A percentile compares a stretch with the other conserved stretches of the same genome.
These are phyloP conservation scores for Fusarium floridanum DNA, from an alignment of 2,329 filamentous ascomycete species.

Conservation along the genomic window DNA sequence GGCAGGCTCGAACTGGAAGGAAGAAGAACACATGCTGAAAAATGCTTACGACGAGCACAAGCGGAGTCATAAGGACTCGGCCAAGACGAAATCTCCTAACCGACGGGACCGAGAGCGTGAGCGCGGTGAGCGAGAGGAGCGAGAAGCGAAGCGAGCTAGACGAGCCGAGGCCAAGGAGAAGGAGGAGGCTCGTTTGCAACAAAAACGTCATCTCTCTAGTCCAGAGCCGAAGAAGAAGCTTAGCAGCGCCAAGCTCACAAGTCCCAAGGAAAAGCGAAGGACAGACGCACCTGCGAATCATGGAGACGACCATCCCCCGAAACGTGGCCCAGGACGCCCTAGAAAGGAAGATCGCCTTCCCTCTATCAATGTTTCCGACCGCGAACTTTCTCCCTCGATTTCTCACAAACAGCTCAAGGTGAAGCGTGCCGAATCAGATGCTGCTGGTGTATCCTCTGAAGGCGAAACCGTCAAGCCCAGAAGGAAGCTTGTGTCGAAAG, in stretches of 20 bases:
- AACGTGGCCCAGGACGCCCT: slow-evolving; percentile 65
- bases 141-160: slow-evolving; percentile 58
- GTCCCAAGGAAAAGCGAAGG: slow-evolving; percentile 64
- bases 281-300: slow-evolving; percentile 58
- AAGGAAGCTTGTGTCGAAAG: slow-evolving; percentile 73
- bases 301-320: slow-evolving; percentile 63
- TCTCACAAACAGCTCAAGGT: slow-evolving; percentile 64
- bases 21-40: slow-evolving; percentile 86
- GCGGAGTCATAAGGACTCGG: slow-evolving; percentile 62
- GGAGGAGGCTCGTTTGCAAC: slow-evolving; percentile 58
- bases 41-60: slow-evolving; percentile 77
- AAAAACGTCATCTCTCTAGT: slow-evolving; percentile 63
- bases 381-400: slow-evolving; percentile 64
- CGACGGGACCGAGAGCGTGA: slow-evolving; percentile 60
- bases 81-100: slow-evolving; percentile 65
- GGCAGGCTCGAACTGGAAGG: slow-evolving; percentile 88
- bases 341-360: slow-evolving; percentile 68
- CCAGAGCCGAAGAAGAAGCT: slow-evolving; percentile 63
- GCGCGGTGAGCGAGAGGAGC: slow-evolving; percentile 57
- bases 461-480: slow-evolving; percentile 71
- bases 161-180: slow-evolving; percentile 62
- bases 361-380: slow-evolving; percentile 63
- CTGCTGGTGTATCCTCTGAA: slow-evolving; percentile 65
- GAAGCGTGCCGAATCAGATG: slow-evolving; percentile 68
- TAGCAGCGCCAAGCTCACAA: slow-evolving; percentile 52